phyloP scores from a whole-genome alignment of 164 flowering plant species.

The Umbilicus rupestris region DNA sequence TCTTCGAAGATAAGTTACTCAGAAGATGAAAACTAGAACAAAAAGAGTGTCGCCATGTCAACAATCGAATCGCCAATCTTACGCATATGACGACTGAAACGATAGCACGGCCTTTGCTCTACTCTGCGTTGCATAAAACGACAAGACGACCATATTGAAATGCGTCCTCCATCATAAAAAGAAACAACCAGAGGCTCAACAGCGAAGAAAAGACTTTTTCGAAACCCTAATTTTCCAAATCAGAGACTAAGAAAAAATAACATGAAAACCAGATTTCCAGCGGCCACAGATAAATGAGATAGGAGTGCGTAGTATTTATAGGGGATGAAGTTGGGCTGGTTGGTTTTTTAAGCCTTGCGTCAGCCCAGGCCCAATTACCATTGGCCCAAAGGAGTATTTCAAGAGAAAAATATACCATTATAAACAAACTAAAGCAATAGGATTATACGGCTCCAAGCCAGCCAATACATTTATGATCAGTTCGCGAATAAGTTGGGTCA shows the following conservation, averaged over 20 bases:
- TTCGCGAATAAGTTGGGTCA: no score
- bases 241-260: no score
- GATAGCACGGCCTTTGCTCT: neutral
- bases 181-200: neutral
- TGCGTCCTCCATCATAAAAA: neutral
- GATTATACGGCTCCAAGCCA: no score
- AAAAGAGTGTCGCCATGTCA: neutral
- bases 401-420: no score
- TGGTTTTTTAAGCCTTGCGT: neutral
- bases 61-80: conserved; percentile 3
- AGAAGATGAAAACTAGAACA: neutral
- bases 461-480: no score
- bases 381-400: neutral
- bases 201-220: no score
- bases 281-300: no score
- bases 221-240: neutral
- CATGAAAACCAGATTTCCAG: no score
- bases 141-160: neutral
- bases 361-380: neutral
- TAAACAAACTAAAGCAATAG: no score
- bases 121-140: neutral
- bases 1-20: neutral
- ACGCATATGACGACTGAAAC: neutral
- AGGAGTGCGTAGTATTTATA: neutral
- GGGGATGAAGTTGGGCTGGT: neutral